phyloP scores from a whole-genome alignment of 768 basidiomycete genomes.

The Cystoderma amianthinum region DNA sequence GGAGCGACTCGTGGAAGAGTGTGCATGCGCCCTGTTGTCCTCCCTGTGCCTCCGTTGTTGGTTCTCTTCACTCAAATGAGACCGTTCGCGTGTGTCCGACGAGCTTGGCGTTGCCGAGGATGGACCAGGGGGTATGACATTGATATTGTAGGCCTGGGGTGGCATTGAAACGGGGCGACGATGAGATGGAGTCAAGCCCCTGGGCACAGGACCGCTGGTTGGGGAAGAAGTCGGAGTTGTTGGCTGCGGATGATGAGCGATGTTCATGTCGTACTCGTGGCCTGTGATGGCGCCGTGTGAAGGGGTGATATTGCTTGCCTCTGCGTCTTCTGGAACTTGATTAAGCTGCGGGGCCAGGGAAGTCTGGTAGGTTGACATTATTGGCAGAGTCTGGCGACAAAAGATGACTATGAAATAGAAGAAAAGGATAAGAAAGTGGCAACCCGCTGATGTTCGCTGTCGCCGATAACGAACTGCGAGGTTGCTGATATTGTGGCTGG shows the following conservation, averaged over 20 bases:
- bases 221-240: constrained; percentile 15
- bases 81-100: constrained; percentile 25
- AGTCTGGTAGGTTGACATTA: constrained; percentile 43
- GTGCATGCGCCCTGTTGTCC: constrained; percentile 15
- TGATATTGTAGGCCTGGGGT: constrained; percentile 41
- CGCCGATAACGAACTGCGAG: constrained; percentile 1
- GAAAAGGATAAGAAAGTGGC: background rate
- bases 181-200: constrained; percentile 21
- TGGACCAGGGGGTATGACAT: constrained; percentile 9
- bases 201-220: constrained; percentile 14
- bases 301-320: constrained; percentile 32
- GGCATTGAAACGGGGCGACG: constrained; percentile 72
- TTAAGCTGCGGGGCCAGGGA: constrained; percentile 40
- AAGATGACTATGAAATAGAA: background rate
- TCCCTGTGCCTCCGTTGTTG: constrained; percentile 23
- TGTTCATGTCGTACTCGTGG: constrained; percentile 62
- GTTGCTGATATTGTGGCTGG: background rate
- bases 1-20: constrained; percentile 7
- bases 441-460: constrained; percentile 2
- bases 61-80: constrained; percentile 21
- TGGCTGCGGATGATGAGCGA: constrained; percentile 19
- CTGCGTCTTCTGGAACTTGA: constrained; percentile 41
- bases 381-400: background rate
- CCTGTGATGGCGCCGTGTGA: constrained; percentile 48
- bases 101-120: constrained; percentile 17